Base-by-base conservation (phyloP, 2,329 filamentous ascomycete genomes). In the Microdochium paspali region DNA sequence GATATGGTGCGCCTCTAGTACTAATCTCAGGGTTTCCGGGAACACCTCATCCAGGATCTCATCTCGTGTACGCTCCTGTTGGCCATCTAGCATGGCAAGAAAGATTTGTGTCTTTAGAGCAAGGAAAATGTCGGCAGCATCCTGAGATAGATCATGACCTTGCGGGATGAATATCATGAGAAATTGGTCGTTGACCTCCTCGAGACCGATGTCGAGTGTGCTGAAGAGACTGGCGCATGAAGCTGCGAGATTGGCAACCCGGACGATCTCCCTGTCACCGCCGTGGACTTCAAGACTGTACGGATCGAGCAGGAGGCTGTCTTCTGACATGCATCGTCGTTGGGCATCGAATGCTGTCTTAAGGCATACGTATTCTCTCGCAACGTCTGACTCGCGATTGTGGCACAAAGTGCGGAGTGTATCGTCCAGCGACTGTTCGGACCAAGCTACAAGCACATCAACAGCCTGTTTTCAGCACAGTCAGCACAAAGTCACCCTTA, bases 51-150 rank as follows among this genome's bases (percentile, higher is more conserved):
- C 58, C 6, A 64, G 50, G 20, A 58, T 42, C 20, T 57, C 51
- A 4, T 57, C 57, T 25, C 53, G 58, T 4, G 54, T 48, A 24
- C 55, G 57, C 4, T 54, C 54, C 15, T 56, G 50, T 12, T 58
- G 57, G 31, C 51, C 51, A 46, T 64, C 61, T n/a, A 63, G 47
- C 25, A 58, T 50, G 5, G 58, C 56, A n/a, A 64, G 31, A 40
- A 59, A 64, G 9, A 62, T 56, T 50, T 64, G 61, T 15, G 61
- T 64, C 46, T 64, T 64, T 31, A 63, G 46, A 7, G 57, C 58
- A 15, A 63, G 48, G 20, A 58, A 63, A 23, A 64, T 48, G 15
- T 64, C 61, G 23, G 61, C 59, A 18, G 53, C 55, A 50, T 63
- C 60, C 28, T 56, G 53, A 21, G 58, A 49, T 43, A 64, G 47